Conservation (phyloP, 2,329 filamentous ascomycete genomes). For the Dryadomyces sulphureus region DNA sequence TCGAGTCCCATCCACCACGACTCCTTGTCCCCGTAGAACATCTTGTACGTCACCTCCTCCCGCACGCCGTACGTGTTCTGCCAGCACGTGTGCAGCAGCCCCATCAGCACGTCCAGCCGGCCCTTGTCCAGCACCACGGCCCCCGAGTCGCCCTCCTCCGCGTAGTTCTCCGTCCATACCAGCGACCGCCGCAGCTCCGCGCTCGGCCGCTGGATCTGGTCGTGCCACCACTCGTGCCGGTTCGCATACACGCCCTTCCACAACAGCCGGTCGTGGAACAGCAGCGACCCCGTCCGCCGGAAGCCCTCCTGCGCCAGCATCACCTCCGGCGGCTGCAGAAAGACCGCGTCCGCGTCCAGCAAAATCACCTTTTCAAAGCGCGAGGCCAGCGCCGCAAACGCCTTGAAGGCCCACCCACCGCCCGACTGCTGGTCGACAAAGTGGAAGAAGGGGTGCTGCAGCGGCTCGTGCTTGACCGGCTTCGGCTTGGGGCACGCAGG, state of each 20-base stretch:
- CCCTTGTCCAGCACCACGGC: slow-evolving; percentile 3
- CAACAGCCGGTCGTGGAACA: slow-evolving; percentile 4
- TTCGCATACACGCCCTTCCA: not conserved
- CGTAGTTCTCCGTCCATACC: slow-evolving; percentile 2
- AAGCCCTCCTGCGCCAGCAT: not conserved
- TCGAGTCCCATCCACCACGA: slow-evolving; percentile 4
- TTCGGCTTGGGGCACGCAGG: not conserved
- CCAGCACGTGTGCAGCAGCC: slow-evolving; percentile 5
- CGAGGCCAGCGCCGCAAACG: slow-evolving; percentile 4
- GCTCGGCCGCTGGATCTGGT: slow-evolving; percentile 5
- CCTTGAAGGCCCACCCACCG: slow-evolving; percentile 3
- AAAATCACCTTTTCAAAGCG: slow-evolving; percentile 3
- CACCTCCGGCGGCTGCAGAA: slow-evolving; percentile 2
- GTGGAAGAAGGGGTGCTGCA: not conserved
- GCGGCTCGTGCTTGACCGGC: not conserved
- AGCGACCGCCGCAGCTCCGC: not conserved
- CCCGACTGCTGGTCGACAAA: not conserved
- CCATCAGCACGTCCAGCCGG: not conserved
- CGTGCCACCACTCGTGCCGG: slow-evolving; percentile 2
- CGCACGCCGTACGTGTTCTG: slow-evolving; percentile 3
- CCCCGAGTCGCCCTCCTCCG: slow-evolving; percentile 3
- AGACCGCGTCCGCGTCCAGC: slow-evolving; percentile 4
- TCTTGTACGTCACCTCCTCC: slow-evolving; percentile 1
- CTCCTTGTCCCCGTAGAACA: slow-evolving; percentile 5
- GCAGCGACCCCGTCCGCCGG: not conserved